A percentile compares a stretch with the other conserved stretches of the same genome.
Conservation (phyloP, 2,329 filamentous ascomycete species). For the Colletotrichum endophyticum region DNA sequence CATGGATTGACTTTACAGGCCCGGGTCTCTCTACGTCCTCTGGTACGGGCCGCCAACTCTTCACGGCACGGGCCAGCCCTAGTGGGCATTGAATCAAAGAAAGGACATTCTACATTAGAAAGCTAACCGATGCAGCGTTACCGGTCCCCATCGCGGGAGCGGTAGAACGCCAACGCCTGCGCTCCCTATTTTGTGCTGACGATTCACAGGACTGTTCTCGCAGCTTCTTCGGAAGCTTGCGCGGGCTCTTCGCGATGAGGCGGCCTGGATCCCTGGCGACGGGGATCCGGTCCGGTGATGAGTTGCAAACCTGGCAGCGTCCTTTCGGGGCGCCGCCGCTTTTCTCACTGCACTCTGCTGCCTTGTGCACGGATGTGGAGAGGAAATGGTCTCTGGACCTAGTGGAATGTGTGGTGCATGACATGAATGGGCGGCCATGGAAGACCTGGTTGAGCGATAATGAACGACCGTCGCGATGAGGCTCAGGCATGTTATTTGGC, state of each 20-base stretch:
- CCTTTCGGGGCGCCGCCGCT: slow-evolving; percentile 34
- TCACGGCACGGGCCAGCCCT: slow-evolving; percentile 6
- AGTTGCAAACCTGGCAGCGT: slow-evolving; percentile 21
- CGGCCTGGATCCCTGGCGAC: background rate
- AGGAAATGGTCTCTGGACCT: slow-evolving; percentile 35
- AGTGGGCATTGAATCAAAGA: slow-evolving; percentile 5
- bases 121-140: slow-evolving; percentile 36
- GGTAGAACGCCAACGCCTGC: background rate
- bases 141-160: background rate
- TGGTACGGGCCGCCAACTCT: background rate
- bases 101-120: background rate
- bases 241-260: background rate
- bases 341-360: slow-evolving; percentile 58
- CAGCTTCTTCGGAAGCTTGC: background rate
- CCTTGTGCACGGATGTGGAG: slow-evolving; percentile 54
- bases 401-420: background rate
- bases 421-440: background rate
- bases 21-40: background rate
- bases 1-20: slow-evolving; percentile 6
- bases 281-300: background rate
- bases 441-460: background rate
- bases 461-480: background rate
- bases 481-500: background rate
- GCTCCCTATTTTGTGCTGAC: background rate
- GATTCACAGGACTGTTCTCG: background rate